Percentiles rank a stretch among this genome's conserved stretches.
These are phyloP conservation scores for Ogataea degrootiae DNA, from an alignment of 805 yeast species.

Conservation along the genomic window DNA sequence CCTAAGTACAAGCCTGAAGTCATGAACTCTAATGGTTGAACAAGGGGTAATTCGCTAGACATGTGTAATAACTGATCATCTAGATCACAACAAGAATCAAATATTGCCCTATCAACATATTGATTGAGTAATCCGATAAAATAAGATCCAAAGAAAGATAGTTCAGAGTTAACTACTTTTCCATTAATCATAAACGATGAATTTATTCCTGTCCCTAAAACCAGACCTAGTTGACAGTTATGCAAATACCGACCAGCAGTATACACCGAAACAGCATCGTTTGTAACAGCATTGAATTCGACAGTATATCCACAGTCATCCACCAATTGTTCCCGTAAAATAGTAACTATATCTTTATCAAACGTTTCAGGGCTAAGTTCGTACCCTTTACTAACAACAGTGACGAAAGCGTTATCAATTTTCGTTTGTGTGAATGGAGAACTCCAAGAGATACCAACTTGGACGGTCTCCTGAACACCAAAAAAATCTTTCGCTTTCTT, in stretches of 20 bases:
- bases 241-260: slow-evolving; percentile 41
- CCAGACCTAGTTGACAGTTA: slow-evolving; percentile 46
- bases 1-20: slow-evolving; percentile 54
- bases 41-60: slow-evolving; percentile 25
- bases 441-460: slow-evolving; percentile 51
- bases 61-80: slow-evolving; percentile 23
- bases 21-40: slow-evolving; percentile 54
- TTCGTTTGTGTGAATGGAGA: slow-evolving; percentile 44
- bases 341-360: slow-evolving; percentile 35
- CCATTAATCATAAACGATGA: slow-evolving; percentile 37
- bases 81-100: slow-evolving; percentile 9
- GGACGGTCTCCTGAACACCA: slow-evolving; percentile 5
- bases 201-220: slow-evolving; percentile 68
- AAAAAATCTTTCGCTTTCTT: slow-evolving; percentile 4
- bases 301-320: slow-evolving; percentile 25
- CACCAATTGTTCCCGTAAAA: slow-evolving; percentile 35
- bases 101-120: slow-evolving; percentile 35
- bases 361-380: slow-evolving; percentile 37
- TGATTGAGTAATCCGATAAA: slow-evolving; percentile 33
- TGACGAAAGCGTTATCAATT: slow-evolving; percentile 41
- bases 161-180: slow-evolving; percentile 43
- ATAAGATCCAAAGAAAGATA: slow-evolving; percentile 49
- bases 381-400: slow-evolving; percentile 61
- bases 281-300: slow-evolving; percentile 44
- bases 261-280: slow-evolving; percentile 62